Base-by-base conservation (phyloP, 73 alveolate genomes). In the Paramecium biaurelia region DNA sequence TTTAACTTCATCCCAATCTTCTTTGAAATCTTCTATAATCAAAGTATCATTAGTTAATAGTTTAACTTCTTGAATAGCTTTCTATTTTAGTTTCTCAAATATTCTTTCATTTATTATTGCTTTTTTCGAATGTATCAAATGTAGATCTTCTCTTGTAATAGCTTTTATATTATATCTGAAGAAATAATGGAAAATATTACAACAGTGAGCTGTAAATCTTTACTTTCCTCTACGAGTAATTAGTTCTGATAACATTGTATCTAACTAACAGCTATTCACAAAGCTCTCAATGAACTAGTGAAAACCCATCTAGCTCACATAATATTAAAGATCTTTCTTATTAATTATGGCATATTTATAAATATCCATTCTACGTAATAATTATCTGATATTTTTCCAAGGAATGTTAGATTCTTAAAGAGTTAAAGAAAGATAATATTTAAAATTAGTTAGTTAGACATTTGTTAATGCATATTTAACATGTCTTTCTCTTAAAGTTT, bases 1-100 rank as follows among this genome's bases (percentile, higher is more conserved):
- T 20, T 42, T 79, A 43, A 47, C 56, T 24, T 79, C 70, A 43
- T 79, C 90, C 90, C 90, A 79, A 79, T 79, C 74, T 34, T 79
- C 90, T 79, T 38, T 45, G 20, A 43, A 79, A 47, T 79, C 90
- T 21, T 38, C 70, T n/a, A 79, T 38, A 8, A 79, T 23, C 20
- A 79, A 43, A 6, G 12, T 38, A 21, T 79, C 90, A 79, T 43
- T 43, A 2, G 76, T 42, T 23, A 41, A 79, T 11, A 24, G 4
- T 14, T 14, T 42, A 9, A 79, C 70, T 42, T 21, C 90, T 30
- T 24, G 42, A 21, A 43, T 21, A 5, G 90, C 72, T 45, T 47
- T 79, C 3, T 34, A 10, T 20, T 45, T 79, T 2, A 79, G 47
- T 43, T 34, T 43, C 28, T 79, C 72, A 45, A 79, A 79, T 20